Conservation (phyloP, 495 filamentous ascomycete species). For the Bombardia bombarda region DNA sequence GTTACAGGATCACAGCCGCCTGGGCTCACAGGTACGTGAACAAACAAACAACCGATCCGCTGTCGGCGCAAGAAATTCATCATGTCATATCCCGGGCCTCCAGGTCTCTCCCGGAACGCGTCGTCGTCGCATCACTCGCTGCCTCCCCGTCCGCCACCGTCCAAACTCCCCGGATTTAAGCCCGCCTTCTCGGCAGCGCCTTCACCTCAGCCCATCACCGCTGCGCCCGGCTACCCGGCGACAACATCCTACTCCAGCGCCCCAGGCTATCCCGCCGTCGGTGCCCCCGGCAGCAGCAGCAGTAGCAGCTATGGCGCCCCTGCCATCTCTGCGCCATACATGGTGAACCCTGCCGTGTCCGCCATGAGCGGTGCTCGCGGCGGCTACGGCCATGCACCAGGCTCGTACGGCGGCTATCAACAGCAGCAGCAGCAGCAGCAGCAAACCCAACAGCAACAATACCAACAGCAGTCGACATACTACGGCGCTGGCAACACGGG, state of each 20-base stretch:
- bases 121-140: conserved; percentile 63
- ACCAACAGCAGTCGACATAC: conserved; percentile 38
- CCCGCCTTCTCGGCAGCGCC: conserved; percentile 44
- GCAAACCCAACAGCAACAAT: conserved; percentile 22
- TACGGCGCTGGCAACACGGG: conserved; percentile 16
- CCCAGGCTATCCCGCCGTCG: conserved; percentile 22
- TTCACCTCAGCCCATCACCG: conserved; percentile 1
- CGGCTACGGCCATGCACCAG: conserved; percentile 24
- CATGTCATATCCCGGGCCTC: conserved; percentile 92
- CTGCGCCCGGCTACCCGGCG: conserved; percentile 21
- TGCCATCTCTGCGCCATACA: conserved; percentile 24
- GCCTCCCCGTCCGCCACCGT: conserved; percentile 73
- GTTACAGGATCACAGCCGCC: not conserved
- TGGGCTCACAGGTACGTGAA: conserved; percentile 43
- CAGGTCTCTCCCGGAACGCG: conserved; percentile 59
- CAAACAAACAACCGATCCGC: conserved; percentile 14
- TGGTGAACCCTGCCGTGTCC: conserved; percentile 23
- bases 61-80: conserved; percentile 61
- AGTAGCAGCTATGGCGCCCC: conserved; percentile 34
- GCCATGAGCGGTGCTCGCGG: conserved; percentile 20
- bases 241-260: conserved; percentile 14
- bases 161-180: conserved; percentile 51
- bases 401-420: conserved; percentile 32
- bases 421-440: conserved; percentile 5
- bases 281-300: conserved; percentile 25